Base-by-base conservation (phyloP, 2,329 filamentous ascomycete genomes). In the Albifimbria verrucaria region DNA sequence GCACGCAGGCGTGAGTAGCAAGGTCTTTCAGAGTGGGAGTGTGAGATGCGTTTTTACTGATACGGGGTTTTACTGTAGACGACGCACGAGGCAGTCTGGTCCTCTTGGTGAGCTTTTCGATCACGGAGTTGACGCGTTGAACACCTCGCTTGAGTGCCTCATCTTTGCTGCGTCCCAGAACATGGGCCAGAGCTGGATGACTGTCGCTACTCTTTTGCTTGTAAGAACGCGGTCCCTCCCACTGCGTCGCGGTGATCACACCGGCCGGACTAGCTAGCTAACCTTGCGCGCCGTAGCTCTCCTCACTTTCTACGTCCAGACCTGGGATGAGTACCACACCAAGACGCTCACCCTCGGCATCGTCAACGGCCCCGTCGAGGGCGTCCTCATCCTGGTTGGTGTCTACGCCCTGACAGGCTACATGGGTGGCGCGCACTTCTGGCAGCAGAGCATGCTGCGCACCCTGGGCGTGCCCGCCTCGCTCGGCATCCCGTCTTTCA, bases 281-380 rank as follows among this genome's bases (percentile, higher is more conserved):
- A 52, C 17, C 10, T 2, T 25, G 20, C 18, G 10, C 22, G 32
- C 43, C 3, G n/a, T 56, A 91, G 88, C 89, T 7, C 84, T 93
- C 54, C 78, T 95, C 63, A 97, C 94, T n/a, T 99, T 99, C 72
- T 97, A 97, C 71, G 88, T 97, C 42, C 94, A 97, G 71, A 97
- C 94, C 28, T 99, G 94, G 94, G 94, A 99, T 67, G 94, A 97
- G 71, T 99, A 97, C 74, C 93, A 97, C 75, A 99, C 94, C 49
- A 92, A 97, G 72, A 94, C 92, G 3, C 82, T 99, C 47, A 97
- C 92, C 2, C 83, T 99, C 6, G 94, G 94, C 54, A 77, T 97
- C 57, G 81, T 99, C 60, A 97, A 93, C 59, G 94, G 94, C 1
- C 94, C 94, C 4, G 94, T 99, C 36, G 94, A 99, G 73, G 94